Evolutionary conservation across 345 rosid genomes (phyloP), one percentile per base, ranked within the genome.

Genomic region (Eucalyptus decipiens): DNA sequence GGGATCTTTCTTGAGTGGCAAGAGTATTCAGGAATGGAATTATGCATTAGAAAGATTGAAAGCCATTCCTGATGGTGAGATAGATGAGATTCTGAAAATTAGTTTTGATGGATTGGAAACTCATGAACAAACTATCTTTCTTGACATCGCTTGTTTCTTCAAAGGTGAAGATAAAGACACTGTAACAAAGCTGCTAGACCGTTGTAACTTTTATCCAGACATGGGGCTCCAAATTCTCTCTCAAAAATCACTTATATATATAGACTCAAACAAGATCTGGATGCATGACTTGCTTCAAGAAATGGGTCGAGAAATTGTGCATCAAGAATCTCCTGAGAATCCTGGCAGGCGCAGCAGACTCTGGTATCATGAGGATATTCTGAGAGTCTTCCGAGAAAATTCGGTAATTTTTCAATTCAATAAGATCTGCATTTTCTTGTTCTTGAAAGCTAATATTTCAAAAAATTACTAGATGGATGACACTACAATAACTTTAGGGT

Each of bases 261-360:
- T 89, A 32, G 76, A 86, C 45, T 72, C 72, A 23, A 76, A 87
- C 88, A 88, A 54, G 86, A 81, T 92, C 54, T 12, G 80, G 89
- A 92, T 92, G 93, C 93, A 92, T 67, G 91, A 90, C 81, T 88
- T 90, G 89, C 86, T 92, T 11, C 86, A 90, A 89, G 89, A 89
- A 87, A 76, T 91, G 88, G 94, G 94, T 37, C 87, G 81, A 42
- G 91, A 91, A 21, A 92, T 89, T 26, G 91, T 92, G 52, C 76
- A 12, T 19, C 85, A 52, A 85, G 91, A 92, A 89, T 90, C 89
- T 48, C 86, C 90, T 1, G 69, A 86, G 24, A 86, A 92, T 89
- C 92, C 92, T 11, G 62, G 90, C 42, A 87, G 48, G 80, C 83
- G 89, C 58, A 90, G 89, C 24, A 89, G 93, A 49, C 87, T 92